phyloP scores from a whole-genome alignment of 2,329 filamentous ascomycete species.

The Talaromyces sp. region DNA sequence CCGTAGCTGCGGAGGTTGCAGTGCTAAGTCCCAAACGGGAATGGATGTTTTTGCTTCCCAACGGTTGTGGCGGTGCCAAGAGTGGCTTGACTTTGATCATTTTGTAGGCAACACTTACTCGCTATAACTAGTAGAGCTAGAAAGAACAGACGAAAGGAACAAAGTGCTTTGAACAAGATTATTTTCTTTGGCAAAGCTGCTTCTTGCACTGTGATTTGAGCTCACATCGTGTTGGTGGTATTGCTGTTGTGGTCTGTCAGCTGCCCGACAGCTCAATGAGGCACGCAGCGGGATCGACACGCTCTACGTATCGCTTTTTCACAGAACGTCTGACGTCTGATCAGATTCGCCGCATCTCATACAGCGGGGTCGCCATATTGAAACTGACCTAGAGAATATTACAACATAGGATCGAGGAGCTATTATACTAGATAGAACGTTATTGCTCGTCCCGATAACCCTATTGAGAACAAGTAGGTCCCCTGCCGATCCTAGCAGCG shows the following conservation, averaged over 20 bases:
- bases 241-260: neutral
- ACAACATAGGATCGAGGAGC: too few species aligned
- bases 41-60: neutral
- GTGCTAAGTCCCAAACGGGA: constrained; percentile 3
- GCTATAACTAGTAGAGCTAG: neutral
- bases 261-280: neutral
- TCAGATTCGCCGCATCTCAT: too few species aligned
- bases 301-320: neutral
- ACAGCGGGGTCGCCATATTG: neutral
- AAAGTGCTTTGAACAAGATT: neutral
- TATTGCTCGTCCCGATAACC: neutral
- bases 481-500: neutral
- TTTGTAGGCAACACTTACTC: neutral
- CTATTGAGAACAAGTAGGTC: too few species aligned
- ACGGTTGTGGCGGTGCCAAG: constrained; percentile 7
- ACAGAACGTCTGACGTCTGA: neutral
- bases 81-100: constrained; percentile 1
- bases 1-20: neutral
- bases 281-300: neutral
- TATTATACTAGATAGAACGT: neutral
- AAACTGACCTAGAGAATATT: neutral
- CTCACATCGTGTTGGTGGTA: neutral
- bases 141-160: neutral
- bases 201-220: neutral
- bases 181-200: neutral